Percentiles rank a stretch among this genome's conserved stretches.
Conservation (phyloP, 1,284 basidiomycete genomes). For the Heterobasidion irregulare region DNA sequence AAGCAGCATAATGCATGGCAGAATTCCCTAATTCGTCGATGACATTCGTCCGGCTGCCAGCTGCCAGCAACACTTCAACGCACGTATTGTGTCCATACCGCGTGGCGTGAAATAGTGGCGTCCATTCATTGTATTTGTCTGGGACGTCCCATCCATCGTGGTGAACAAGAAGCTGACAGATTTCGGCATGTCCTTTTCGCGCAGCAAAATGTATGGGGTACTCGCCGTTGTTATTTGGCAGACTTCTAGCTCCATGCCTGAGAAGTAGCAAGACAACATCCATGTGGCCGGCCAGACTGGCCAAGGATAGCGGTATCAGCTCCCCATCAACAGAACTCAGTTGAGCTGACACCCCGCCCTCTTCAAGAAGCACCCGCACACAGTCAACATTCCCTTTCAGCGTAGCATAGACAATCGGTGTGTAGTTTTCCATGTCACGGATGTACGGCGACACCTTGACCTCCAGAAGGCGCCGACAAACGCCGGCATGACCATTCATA, state of each 20-base stretch:
- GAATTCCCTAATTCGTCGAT: constrained; percentile 84
- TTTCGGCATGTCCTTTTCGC: constrained; percentile 84
- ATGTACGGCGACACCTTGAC: constrained; percentile 59
- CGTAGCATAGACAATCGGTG: constrained; percentile 88
- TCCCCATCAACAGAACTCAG: constrained; percentile 54
- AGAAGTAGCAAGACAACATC: constrained; percentile 79
- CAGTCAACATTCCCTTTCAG: constrained; percentile 81
- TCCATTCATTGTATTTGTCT: constrained; percentile 99
- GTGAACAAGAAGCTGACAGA: constrained; percentile 73
- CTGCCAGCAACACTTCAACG: constrained; percentile 71
- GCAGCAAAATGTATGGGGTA: constrained; percentile 98
- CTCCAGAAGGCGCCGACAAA: constrained; percentile 75
- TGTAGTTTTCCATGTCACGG: constrained; percentile 92
- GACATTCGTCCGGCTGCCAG: constrained; percentile 68
- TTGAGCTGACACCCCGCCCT: constrained; percentile 53
- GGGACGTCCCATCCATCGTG: constrained; percentile 80
- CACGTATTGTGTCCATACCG: constrained; percentile 80
- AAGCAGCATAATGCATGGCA: constrained; percentile 93
- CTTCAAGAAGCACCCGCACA: constrained; percentile 69
- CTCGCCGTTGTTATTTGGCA: constrained; percentile 90
- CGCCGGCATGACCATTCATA: constrained; percentile 80
- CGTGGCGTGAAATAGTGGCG: constrained; percentile 93
- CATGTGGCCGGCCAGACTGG: constrained; percentile 84
- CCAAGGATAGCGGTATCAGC: constrained; percentile 84
- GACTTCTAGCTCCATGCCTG: constrained; percentile 68